Base-by-base conservation (phyloP, 345 rosid genomes). In the Noccaea bulbosa region DNA sequence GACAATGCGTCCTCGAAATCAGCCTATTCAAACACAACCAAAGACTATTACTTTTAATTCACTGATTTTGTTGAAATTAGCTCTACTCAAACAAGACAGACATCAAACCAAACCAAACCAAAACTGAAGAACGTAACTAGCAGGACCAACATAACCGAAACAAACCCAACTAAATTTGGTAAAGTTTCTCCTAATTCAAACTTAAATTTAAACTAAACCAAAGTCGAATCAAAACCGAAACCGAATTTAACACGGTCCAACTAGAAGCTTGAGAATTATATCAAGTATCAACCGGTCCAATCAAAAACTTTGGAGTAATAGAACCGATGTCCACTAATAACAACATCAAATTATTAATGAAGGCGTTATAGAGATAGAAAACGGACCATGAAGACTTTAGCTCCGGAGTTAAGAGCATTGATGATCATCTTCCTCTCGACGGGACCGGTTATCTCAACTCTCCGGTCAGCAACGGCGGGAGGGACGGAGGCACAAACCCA, bases 401-500 rank as follows among this genome's bases (percentile, higher is more conserved):
- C 97, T 5, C 93, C 95, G 11, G 97, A 89, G 76, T 94, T 94
- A 60, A 94, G 90, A 17, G 99, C 99, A 62, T 94, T 94, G 74
- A 91, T 91, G 84, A 94, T 73, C 96, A 94, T 94, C 78, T 94
- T 94, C 82, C 99, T 80, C 83, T 89, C 97, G 1, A 82, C 92
- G 0, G 96, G 96, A 11, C 97, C 99, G 0, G 92, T 94, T 35
- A 94, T 94, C 81, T 91, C 95, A 56, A 92, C 95, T 56, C 77
- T 84, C 73, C 97, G 58, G 57, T 94, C 95, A 33, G 90, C 90
- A 1, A 85, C 93, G 17, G 89, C 86, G 0, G 88, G 82, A 1
- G 99, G 99, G 1, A 87, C 93, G 0, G 81, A 71, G 0, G 88
- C 89, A 41, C 98, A 91, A 0, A 75, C 63, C 96, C 99, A 91